Percentiles rank a stretch among this genome's conserved stretches.
These are phyloP conservation scores for Mycena vitilis DNA, from an alignment of 768 basidiomycete genomes.

Conservation along the genomic window DNA sequence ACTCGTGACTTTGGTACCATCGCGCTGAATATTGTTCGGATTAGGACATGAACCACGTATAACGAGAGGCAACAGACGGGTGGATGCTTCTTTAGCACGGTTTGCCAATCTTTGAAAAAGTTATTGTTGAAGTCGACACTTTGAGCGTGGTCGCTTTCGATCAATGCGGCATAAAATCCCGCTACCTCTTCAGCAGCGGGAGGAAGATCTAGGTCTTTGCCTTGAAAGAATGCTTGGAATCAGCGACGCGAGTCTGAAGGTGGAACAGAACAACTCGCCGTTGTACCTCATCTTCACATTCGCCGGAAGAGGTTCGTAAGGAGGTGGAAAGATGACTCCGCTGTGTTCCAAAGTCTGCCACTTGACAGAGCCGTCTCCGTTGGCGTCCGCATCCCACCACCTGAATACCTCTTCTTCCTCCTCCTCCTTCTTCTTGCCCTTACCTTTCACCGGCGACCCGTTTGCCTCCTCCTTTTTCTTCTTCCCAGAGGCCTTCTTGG, in stretches of 20 bases:
- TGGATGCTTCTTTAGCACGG: constrained; percentile 81
- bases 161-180: constrained; percentile 92
- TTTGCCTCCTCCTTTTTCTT: constrained; percentile 56
- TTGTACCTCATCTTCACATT: constrained; percentile 95
- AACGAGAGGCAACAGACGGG: constrained; percentile 67
- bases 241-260: constrained; percentile 1
- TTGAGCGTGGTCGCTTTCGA: constrained; percentile 93
- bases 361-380: constrained; percentile 83
- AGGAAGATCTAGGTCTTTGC: constrained; percentile 81
- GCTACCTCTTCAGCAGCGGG: constrained; percentile 95
- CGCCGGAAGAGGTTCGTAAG: constrained; percentile 87
- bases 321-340: constrained; percentile 95
- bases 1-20: constrained; percentile 77
- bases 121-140: constrained; percentile 92
- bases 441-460: constrained; percentile 52
- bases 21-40: constrained; percentile 55
- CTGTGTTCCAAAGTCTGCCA: constrained; percentile 97
- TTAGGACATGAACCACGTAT: constrained; percentile 3
- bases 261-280: constrained; percentile 61
- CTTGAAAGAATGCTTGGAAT: constrained; percentile 52
- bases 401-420: constrained; percentile 81
- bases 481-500: constrained; percentile 58
- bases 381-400: constrained; percentile 88
- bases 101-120: constrained; percentile 93
- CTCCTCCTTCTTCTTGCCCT: constrained; percentile 67